Base-by-base conservation (phyloP, 164 flowering plant species). In the Umbellularia californica region DNA sequence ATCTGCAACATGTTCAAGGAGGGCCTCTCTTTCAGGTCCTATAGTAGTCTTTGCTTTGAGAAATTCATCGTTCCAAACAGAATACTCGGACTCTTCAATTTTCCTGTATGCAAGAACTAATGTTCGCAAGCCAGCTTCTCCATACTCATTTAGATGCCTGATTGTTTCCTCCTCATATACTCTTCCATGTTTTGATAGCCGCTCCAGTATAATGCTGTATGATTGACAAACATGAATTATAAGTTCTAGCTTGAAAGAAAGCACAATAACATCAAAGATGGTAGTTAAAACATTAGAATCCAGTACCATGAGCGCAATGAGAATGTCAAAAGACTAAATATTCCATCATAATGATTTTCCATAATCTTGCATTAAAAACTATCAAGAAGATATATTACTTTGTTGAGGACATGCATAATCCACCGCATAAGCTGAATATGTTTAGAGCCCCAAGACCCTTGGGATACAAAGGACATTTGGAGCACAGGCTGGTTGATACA, bases 41-140 rank as follows among this genome's bases (percentile, higher is more conserved):
- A 96, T 83, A 25, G 91, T 81, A 71, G 95, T 86, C 80, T 89
- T 96, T 55, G 98, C 98, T 79, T 87, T 90, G 60, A 76, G 72
- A 76, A 92, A 96, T 70, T 94, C 98, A 75, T 71, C 82, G 78
- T 87, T 94, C 99, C 99, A 96, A 71, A 87, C 79, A 69, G 78
- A 51, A 79, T 90, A 96, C 77, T 94, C 97, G 15, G 89, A 69
- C 81, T 90, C 92, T 73, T 90, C 98, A 75, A 96, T 93, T 76
- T 82, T 92, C 79, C 77, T 92, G 75, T 91, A 96, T 70, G 97
- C 91, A 83, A 96, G 91, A 30, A 97, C 97, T 81, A 96, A 79
- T 27, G 99, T 96, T 19, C 99, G 91, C 82, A 96, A 83, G 17
- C 99, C 99, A 73, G 87, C 85, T 82, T 96, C 99, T 73, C 97